Base-by-base conservation (phyloP, 441 rosid species). In the Erodium moschatum region DNA sequence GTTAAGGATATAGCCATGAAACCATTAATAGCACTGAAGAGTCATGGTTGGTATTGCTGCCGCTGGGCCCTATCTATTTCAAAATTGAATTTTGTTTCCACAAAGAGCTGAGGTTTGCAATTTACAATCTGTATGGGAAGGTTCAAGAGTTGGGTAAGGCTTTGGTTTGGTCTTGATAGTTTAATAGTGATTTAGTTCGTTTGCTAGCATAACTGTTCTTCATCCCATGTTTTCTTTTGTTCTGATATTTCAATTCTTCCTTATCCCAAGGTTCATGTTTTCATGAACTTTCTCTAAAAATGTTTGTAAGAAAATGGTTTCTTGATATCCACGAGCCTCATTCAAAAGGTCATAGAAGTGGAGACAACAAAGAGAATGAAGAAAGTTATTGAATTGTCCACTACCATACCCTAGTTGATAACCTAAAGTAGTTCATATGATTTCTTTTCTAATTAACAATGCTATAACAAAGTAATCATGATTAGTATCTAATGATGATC, bases 51-150 rank as follows among this genome's bases (percentile, higher is more conserved):
- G 71, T 69, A 70, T 48, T 54, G 61, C 20, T 54, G 4, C 44
- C 62, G 81, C 69, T 56, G 73, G 63, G 76, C 35, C 44, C 66
- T 68, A 31, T 72, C 44, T 71, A 16, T 54, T 54, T 54, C 21
- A 54, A 54, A 54, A 16, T 65, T 68, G 69, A 69, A 66, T 18
- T 67, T 67, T 44, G 24, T 52, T 38, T 1, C 40, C 10, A 0
- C 9, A 44, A 11, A 54, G 61, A 54, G 61, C 16, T 15, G 20
- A 16, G 61, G 16, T 54, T 18, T 15, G 6, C 7, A 52, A 15
- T 16, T 52, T 52, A 15, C 2, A 54, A 54, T 54, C 61, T 54
- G 10, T 16, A 54, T 50, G 58, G 19, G 58, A 50, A 12, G 58
- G 58, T 50, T 8, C 38, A 50, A 50, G 58, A 50, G 58, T 50